phyloP scores from a whole-genome alignment of 306 rosid genomes.

The Chamaecrista fasciculata region DNA sequence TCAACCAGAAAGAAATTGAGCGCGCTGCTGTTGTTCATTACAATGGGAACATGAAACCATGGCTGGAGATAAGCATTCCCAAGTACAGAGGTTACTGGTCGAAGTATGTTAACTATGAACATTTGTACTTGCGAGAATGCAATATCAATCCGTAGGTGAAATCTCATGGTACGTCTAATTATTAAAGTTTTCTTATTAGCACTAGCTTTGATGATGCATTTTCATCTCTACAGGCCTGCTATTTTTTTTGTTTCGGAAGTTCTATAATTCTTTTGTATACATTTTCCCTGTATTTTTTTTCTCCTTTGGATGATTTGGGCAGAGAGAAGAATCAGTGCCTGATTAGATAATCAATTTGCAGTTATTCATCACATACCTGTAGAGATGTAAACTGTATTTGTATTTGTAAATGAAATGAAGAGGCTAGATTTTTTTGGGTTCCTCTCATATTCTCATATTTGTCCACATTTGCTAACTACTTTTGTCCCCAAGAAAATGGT shows the following conservation, averaged over 20 bases:
- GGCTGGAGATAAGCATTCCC: constrained; percentile 95
- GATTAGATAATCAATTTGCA: constrained; percentile 11
- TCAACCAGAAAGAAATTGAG: constrained; percentile 62
- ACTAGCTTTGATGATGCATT: constrained; percentile 34
- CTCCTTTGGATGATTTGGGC: constrained; percentile 23
- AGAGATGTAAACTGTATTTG: constrained; percentile 27
- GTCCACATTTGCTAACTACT: background rate
- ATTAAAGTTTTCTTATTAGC: constrained; percentile 28
- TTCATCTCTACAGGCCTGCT: constrained; percentile 47
- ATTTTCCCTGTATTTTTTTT: constrained; percentile 20
- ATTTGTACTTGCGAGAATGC: constrained; percentile 76
- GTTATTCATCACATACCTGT: constrained; percentile 28
- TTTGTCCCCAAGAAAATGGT: no score
- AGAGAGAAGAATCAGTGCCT: constrained; percentile 34
- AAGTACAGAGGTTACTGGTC: constrained; percentile 75
- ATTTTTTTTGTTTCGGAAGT: constrained; percentile 29
- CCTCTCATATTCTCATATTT: background rate
- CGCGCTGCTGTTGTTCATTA: constrained; percentile 85
- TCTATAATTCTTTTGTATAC: constrained; percentile 61
- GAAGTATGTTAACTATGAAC: constrained; percentile 66
- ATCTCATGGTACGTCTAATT: constrained; percentile 21
- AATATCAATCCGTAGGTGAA: constrained; percentile 72
- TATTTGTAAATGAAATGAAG: constrained; percentile 30
- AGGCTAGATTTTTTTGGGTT: constrained; percentile 1
- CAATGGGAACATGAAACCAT: constrained; percentile 95